These are phyloP conservation scores for Xylogone sp. DNA, from an alignment of 2,329 filamentous ascomycete genomes.

Conservation along the genomic window DNA sequence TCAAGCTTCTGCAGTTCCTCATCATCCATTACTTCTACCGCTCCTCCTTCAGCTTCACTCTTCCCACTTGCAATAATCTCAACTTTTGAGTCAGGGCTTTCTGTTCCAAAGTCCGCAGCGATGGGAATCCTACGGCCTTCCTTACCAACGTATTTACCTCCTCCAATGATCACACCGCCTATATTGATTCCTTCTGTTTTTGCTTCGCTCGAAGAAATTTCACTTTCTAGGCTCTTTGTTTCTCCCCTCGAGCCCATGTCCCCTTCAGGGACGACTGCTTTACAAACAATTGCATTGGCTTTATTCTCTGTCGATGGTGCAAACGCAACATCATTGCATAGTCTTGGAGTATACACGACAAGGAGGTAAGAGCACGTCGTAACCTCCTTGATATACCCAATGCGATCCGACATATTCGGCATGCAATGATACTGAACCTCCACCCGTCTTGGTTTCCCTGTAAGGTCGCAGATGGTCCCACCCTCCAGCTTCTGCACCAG, in stretches of 20 bases:
- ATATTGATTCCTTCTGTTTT: slow-evolving; percentile 34
- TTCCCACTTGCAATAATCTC: slow-evolving; percentile 7
- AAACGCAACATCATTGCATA: slow-evolving; percentile 75
- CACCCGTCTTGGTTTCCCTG: slow-evolving; percentile 62
- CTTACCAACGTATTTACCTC: slow-evolving; percentile 24
- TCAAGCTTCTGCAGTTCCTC: slow-evolving; percentile 65
- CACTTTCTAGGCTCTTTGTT: slow-evolving; percentile 33
- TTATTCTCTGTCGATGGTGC: slow-evolving; percentile 62
- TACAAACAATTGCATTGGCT: slow-evolving; percentile 59
- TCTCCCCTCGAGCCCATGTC: slow-evolving; percentile 22
- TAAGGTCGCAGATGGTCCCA: slow-evolving; percentile 67
- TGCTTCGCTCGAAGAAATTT: slow-evolving; percentile 33
- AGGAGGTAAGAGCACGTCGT: slow-evolving; percentile 70
- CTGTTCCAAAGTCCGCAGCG: slow-evolving; percentile 41
- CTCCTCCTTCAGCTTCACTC: slow-evolving; percentile 14
- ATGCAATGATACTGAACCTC: slow-evolving; percentile 63
- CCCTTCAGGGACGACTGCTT: slow-evolving; percentile 50
- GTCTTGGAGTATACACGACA: slow-evolving; percentile 68
- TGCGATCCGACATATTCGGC: slow-evolving; percentile 58
- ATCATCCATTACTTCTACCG: slow-evolving; percentile 41
- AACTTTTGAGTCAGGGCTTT: slow-evolving; percentile 24
- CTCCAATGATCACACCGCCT: slow-evolving; percentile 24
- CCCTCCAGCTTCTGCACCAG: slow-evolving; percentile 64
- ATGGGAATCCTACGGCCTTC: slow-evolving; percentile 25
- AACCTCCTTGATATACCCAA: slow-evolving; percentile 70